A percentile compares a stretch with the other conserved stretches of the same genome.
Conservation (phyloP, 176 grass and related monocot genomes). For the Oryza brachyantha region DNA sequence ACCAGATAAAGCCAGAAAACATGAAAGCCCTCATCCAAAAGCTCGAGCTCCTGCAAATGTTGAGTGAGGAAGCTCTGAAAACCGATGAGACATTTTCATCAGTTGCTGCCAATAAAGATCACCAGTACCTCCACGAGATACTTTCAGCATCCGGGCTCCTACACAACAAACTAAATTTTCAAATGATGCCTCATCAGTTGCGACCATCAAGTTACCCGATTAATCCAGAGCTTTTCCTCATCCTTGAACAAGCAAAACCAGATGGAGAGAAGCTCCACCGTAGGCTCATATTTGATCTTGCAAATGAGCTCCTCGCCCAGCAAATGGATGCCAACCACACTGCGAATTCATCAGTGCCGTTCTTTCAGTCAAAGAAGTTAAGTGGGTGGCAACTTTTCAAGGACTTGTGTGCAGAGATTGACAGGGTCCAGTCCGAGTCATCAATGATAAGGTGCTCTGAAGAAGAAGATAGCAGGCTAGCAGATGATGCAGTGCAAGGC, state of each 20-base stretch:
- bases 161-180: slow-evolving; percentile 31
- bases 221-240: slow-evolving; percentile 55
- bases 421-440: slow-evolving; percentile 27
- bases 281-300: slow-evolving; percentile 64
- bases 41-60: slow-evolving; percentile 44
- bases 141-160: slow-evolving; percentile 45
- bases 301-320: slow-evolving; percentile 55
- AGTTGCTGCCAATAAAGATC: slow-evolving; percentile 45
- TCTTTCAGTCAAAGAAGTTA: slow-evolving; percentile 29
- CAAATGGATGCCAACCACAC: slow-evolving; percentile 30
- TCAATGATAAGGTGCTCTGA: slow-evolving; percentile 34
- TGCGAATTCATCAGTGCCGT: background rate
- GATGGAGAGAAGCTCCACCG: slow-evolving; percentile 40
- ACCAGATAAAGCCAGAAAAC: slow-evolving; percentile 46
- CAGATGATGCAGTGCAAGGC: slow-evolving; percentile 29
- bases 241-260: slow-evolving; percentile 61
- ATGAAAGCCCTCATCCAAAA: slow-evolving; percentile 55
- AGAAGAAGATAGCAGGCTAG: slow-evolving; percentile 29
- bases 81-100: background rate
- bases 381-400: slow-evolving; percentile 42
- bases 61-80: slow-evolving; percentile 40
- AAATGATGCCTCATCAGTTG: background rate
- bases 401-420: slow-evolving; percentile 55
- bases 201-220: slow-evolving; percentile 23
- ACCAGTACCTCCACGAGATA: slow-evolving; percentile 62